Conservation (phyloP, 1,284 basidiomycete species). For the Moesziomyces globuligerus region DNA sequence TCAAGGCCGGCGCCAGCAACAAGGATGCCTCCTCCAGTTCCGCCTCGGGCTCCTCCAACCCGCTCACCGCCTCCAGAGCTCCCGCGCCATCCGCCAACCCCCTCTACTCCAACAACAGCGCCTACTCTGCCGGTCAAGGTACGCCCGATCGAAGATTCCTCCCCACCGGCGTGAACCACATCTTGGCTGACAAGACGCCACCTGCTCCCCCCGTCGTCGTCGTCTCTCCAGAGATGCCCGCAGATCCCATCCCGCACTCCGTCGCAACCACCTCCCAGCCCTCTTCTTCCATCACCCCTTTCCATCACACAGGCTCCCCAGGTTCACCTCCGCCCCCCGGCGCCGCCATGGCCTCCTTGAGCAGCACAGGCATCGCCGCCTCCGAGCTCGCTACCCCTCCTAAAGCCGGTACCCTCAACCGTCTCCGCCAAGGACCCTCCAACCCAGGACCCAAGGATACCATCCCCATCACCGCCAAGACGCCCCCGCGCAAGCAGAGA, state of each 20-base stretch:
- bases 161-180: constrained; percentile 20
- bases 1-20: constrained; percentile 35
- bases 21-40: constrained; percentile 41
- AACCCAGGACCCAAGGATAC: constrained; percentile 61
- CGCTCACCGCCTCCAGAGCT: constrained; percentile 34
- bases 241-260: constrained; percentile 57
- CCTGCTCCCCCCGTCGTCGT: constrained; percentile 61
- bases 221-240: constrained; percentile 61
- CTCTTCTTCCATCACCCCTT: constrained; percentile 49
- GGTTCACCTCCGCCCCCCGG: constrained; percentile 56
- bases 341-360: constrained; percentile 48
- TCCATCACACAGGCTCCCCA: constrained; percentile 51
- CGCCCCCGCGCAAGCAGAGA: constrained; percentile 65
- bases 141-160: constrained; percentile 37
- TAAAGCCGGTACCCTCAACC: constrained; percentile 57
- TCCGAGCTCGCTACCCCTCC: constrained; percentile 55
- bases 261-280: constrained; percentile 47
- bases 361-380: constrained; percentile 42
- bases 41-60: constrained; percentile 51
- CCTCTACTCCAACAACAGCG: constrained; percentile 12
- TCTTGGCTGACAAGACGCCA: constrained; percentile 58
- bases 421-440: constrained; percentile 50
- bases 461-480: constrained; percentile 62
- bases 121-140: constrained; percentile 41
- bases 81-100: constrained; percentile 19